phyloP scores from a whole-genome alignment of 805 yeast genomes.

The Candida sakaeoensis region DNA sequence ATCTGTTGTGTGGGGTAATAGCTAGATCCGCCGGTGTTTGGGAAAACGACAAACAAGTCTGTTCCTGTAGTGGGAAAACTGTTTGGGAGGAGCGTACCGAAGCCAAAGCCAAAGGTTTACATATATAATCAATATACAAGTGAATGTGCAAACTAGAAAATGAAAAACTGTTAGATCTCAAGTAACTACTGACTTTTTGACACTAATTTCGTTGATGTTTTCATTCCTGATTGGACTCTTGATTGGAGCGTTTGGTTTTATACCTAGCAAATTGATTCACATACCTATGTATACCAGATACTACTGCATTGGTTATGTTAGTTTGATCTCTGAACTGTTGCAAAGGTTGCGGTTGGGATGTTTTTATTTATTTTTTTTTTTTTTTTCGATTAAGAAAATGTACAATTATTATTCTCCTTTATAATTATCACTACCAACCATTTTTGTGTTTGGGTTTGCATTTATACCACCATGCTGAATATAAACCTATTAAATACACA shows the following conservation, averaged over 20 bases:
- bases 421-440: neutral
- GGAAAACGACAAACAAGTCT: slow-evolving; percentile 91
- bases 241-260: no score
- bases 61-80: slow-evolving; percentile 93
- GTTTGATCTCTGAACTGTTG: no score
- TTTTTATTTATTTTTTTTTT: neutral
- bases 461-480: neutral
- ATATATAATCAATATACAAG: slow-evolving; percentile 12
- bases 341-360: neutral
- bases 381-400: neutral
- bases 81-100: slow-evolving; percentile 92
- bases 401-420: neutral
- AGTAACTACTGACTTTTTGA: no score
- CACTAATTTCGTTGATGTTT: no score
- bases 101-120: slow-evolving; percentile 59
- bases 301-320: no score
- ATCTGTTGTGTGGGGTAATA: slow-evolving; percentile 74
- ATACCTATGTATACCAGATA: no score
- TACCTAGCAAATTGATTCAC: no score
- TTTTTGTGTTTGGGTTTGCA: neutral
- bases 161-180: no score
- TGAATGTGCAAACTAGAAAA: neutral
- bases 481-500: slow-evolving; percentile 18
- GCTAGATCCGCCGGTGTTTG: slow-evolving; percentile 97
- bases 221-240: no score